Conservation (phyloP, 2,329 filamentous ascomycete species). For the Uncinocarpus reesii region DNA sequence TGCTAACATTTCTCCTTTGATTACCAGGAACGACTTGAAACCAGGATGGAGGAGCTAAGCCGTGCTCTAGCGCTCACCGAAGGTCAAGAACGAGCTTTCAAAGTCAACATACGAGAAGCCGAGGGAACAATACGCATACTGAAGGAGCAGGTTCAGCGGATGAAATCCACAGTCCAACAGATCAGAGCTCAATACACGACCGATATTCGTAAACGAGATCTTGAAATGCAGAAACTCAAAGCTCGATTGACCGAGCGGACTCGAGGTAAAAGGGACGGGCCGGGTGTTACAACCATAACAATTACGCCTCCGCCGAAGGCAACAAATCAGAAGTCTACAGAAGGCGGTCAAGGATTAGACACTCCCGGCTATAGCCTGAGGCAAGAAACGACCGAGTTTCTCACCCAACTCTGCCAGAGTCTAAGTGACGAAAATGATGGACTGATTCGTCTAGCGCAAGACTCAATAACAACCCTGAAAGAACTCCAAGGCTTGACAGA, state of each 20-base stretch:
- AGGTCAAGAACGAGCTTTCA: slow-evolving; percentile 59
- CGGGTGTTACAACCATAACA: slow-evolving; percentile 40
- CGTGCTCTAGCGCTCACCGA: slow-evolving; percentile 51
- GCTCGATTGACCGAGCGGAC: slow-evolving; percentile 65
- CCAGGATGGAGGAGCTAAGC: slow-evolving; percentile 46
- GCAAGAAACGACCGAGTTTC: slow-evolving; percentile 80
- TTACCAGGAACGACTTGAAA: slow-evolving; percentile 43
- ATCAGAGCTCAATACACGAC: slow-evolving; percentile 78
- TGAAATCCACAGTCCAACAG: slow-evolving; percentile 71
- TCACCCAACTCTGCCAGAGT: slow-evolving; percentile 71
- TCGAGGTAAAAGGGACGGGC: slow-evolving; percentile 48
- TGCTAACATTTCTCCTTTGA: slow-evolving; percentile 1
- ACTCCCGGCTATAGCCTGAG: slow-evolving; percentile 59
- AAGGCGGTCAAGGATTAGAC: slow-evolving; percentile 37
- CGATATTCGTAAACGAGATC: slow-evolving; percentile 80
- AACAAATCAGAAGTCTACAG: slow-evolving; percentile 19
- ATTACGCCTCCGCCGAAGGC: slow-evolving; percentile 35
- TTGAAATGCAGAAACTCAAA: slow-evolving; percentile 81
- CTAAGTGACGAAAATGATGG: slow-evolving; percentile 88
- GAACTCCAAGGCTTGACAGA: slow-evolving; percentile 44
- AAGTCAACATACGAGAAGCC: slow-evolving; percentile 59
- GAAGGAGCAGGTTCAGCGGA: slow-evolving; percentile 70
- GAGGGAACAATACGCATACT: slow-evolving; percentile 65
- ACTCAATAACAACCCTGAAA: slow-evolving; percentile 60
- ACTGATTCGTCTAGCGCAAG: slow-evolving; percentile 60